Evolutionary conservation across 2,329 filamentous ascomycete genomes (phyloP).

Genomic region (Hawksworthiomyces lignivorus): DNA sequence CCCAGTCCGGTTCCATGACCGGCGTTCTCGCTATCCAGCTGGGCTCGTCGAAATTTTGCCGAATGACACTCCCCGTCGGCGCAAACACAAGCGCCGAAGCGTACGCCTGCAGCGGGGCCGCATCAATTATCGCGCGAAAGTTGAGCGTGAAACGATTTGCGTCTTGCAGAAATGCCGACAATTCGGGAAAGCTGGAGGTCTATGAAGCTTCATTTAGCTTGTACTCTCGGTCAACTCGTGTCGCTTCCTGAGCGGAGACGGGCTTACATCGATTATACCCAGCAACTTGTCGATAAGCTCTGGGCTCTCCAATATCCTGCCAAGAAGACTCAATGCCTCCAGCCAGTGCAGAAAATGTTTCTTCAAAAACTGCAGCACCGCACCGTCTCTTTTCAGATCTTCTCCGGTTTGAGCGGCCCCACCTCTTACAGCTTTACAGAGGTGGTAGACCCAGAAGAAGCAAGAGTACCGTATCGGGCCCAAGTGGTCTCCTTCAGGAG

Average conservation of each 20-base stretch:
- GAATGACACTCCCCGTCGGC: conserved; percentile 1
- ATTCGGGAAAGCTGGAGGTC: too few relatives aligned
- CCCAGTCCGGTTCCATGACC: not conserved
- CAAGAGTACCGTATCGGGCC: not conserved
- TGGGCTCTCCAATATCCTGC: too few relatives aligned
- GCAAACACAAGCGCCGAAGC: conserved; percentile 12
- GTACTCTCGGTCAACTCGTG: too few relatives aligned
- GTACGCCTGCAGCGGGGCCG: conserved; percentile 11
- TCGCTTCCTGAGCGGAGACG: too few relatives aligned
- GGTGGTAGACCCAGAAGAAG: not conserved
- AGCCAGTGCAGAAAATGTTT: not conserved
- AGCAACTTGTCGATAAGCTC: too few relatives aligned
- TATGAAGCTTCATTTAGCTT: too few relatives aligned
- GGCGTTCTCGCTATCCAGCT: not conserved
- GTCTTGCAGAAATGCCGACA: not conserved
- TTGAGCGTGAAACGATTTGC: not conserved
- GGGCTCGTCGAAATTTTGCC: not conserved
- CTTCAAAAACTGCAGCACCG: not conserved
- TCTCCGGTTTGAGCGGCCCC: not conserved
- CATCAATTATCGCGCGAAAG: conserved; percentile 8
- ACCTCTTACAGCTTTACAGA: not conserved
- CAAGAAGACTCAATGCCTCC: too few relatives aligned
- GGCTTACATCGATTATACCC: too few relatives aligned
- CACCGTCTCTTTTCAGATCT: not conserved
- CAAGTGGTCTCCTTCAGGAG: not conserved